Percentiles rank a stretch among this genome's conserved stretches.
These are phyloP conservation scores for Dichotomopilus funicola DNA, from an alignment of 2,329 filamentous ascomycete species.

Conservation along the genomic window DNA sequence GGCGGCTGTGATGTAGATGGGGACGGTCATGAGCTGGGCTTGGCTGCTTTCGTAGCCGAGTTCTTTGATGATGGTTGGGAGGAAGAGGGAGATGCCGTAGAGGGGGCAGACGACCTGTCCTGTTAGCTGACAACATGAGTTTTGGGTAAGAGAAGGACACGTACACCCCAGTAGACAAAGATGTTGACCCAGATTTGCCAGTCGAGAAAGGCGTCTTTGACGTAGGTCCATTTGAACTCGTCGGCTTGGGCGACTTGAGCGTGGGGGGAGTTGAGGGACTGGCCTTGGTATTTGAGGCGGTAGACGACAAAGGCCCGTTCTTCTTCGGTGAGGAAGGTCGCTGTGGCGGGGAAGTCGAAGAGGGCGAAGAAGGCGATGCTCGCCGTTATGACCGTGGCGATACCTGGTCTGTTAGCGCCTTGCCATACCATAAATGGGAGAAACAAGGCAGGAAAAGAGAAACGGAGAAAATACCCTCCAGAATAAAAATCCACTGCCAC, in stretches of 20 bases:
- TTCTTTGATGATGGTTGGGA: slow-evolving; percentile 57
- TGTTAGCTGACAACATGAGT: slow-evolving; percentile 23
- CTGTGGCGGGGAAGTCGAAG: slow-evolving; percentile 75
- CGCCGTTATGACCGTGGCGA: slow-evolving; percentile 47
- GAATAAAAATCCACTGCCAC: slow-evolving; percentile 62
- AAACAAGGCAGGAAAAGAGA: too few species aligned
- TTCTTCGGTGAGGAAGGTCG: slow-evolving; percentile 62
- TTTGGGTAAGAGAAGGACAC: slow-evolving; percentile 24
- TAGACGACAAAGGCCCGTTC: slow-evolving; percentile 66
- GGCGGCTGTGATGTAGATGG: slow-evolving; percentile 55
- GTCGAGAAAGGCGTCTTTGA: slow-evolving; percentile 65
- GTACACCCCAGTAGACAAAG: slow-evolving; percentile 58
- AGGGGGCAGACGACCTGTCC: slow-evolving; percentile 45
- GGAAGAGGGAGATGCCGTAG: slow-evolving; percentile 52
- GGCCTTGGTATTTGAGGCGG: slow-evolving; percentile 60
- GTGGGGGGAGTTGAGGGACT: slow-evolving; percentile 20
- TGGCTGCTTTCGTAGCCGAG: slow-evolving; percentile 51
- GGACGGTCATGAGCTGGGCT: slow-evolving; percentile 61
- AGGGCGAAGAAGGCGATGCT: slow-evolving; percentile 62
- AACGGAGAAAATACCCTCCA: slow-evolving; percentile 61
- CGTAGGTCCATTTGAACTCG: slow-evolving; percentile 67
- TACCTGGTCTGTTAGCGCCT: slow-evolving; percentile 18
- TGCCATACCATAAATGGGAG: too few species aligned
- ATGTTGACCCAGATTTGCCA: slow-evolving; percentile 68
- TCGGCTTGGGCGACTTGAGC: slow-evolving; percentile 57